A percentile compares a stretch with the other conserved stretches of the same genome.
These are phyloP conservation scores for Aspergillus saccharolyticus DNA, from an alignment of 495 filamentous ascomycete species.

Conservation along the genomic window DNA sequence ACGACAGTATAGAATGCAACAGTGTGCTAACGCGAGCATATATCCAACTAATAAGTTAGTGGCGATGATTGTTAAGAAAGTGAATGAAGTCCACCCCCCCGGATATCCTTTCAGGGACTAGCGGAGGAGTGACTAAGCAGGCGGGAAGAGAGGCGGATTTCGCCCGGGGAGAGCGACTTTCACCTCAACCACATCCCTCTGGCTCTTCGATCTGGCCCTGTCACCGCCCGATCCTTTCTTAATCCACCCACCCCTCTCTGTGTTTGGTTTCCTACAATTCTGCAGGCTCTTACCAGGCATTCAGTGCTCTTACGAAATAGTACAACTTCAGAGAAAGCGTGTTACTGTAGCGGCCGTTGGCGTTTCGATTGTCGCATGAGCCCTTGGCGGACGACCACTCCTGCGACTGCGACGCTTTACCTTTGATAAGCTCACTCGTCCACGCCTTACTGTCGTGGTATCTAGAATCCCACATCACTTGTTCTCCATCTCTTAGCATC, in stretches of 20 bases:
- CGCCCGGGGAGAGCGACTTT: constrained; percentile 38
- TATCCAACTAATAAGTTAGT: background rate
- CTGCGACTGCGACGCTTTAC: constrained; percentile 12
- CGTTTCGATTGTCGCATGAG: constrained; percentile 17
- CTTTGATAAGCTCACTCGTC: constrained; percentile 12
- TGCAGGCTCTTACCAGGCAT: background rate
- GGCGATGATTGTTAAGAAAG: background rate
- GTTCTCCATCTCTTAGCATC: constrained; percentile 7
- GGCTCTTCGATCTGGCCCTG: constrained; percentile 13
- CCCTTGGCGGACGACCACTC: constrained; percentile 19
- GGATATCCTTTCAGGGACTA: constrained; percentile 7
- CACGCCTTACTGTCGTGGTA: background rate
- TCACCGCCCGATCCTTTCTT: constrained; percentile 2
- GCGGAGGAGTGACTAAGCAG: constrained; percentile 37
- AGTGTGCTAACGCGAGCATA: too few relatives aligned
- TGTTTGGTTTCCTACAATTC: background rate
- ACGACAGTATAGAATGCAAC: too few relatives aligned
- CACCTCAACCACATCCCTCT: constrained; percentile 39
- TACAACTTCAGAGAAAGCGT: background rate
- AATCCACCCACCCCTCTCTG: background rate
- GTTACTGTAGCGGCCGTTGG: constrained; percentile 12
- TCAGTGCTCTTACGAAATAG: background rate
- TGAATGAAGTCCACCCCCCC: background rate
- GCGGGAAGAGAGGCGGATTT: constrained; percentile 33
- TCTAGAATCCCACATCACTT: constrained; percentile 8